Percentiles rank a stretch among this genome's conserved stretches.
Evolutionary conservation across 2,329 filamentous ascomycete genomes (phyloP).

Genomic region (Talaromyces verruculosus): DNA sequence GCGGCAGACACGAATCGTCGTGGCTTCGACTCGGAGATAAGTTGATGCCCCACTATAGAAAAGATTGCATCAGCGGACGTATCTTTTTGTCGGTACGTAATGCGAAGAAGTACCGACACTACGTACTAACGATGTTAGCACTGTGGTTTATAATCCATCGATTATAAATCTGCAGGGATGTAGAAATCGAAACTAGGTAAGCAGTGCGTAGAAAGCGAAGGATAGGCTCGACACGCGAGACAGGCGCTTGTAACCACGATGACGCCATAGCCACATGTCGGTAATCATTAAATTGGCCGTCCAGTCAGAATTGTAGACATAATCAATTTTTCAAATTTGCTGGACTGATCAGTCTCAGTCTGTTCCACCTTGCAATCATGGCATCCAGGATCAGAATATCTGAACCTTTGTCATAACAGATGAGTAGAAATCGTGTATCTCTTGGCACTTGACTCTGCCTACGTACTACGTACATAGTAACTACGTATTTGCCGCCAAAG

Average conservation of each 20-base stretch:
- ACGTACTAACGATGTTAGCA: background rate
- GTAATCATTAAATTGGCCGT: background rate
- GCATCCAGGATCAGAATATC: background rate
- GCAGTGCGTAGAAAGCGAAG: too few species aligned
- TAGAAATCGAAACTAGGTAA: background rate
- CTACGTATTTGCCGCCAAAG: background rate
- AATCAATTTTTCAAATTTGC: too few species aligned
- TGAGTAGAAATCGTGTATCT: background rate
- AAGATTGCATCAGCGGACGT: background rate
- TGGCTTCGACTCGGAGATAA: background rate
- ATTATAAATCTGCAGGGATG: background rate
- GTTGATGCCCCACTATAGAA: background rate
- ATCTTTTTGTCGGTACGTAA: constrained; percentile 1
- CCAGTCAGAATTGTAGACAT: background rate
- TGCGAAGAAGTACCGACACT: background rate
- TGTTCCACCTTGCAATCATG: background rate
- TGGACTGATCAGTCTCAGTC: background rate
- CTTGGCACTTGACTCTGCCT: background rate
- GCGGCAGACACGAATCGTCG: background rate
- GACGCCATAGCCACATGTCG: background rate
- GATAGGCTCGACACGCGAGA: too few species aligned
- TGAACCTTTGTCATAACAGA: too few species aligned
- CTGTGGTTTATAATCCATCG: background rate
- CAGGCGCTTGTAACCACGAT: background rate
- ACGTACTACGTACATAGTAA: too few species aligned